Conservation (phyloP, 495 filamentous ascomycete genomes). For the Neurospora tetraspora region DNA sequence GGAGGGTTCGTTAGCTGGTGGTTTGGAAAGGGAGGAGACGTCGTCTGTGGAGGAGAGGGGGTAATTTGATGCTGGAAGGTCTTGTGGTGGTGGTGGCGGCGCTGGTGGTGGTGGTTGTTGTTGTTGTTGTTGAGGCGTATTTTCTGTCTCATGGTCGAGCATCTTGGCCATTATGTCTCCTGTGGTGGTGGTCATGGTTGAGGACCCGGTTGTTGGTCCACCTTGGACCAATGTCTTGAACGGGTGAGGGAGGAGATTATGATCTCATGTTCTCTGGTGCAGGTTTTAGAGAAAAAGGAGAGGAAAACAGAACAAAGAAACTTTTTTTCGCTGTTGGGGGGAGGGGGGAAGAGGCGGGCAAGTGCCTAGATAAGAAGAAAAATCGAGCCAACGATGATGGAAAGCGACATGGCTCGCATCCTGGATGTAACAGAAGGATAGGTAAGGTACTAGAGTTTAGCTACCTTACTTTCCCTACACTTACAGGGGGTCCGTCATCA, state of each 20-base stretch:
- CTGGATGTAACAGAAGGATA: not conserved
- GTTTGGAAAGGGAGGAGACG: not conserved
- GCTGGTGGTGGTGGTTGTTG: not conserved
- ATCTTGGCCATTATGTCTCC: not conserved
- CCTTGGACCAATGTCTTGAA: not conserved
- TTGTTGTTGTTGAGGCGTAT: not conserved
- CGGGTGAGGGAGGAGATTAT: not conserved
- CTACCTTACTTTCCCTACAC: not conserved
- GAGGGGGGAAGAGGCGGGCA: not conserved
- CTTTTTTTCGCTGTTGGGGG: not conserved
- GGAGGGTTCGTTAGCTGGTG: not conserved
- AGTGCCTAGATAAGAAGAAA: not conserved
- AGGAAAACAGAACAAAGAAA: not conserved
- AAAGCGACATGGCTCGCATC: not conserved
- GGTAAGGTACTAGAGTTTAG: not conserved
- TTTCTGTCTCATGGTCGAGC: not conserved
- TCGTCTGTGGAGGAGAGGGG: not conserved
- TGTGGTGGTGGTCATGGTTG: not conserved
- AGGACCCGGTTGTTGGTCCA: not conserved
- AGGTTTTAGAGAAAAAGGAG: not conserved
- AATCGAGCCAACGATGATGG: not conserved
- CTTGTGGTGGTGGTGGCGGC: not conserved
- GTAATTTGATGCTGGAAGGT: not conserved
- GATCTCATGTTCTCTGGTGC: not conserved
- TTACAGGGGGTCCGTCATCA: not conserved